Evolutionary conservation across 495 filamentous ascomycete species (phyloP), one percentile per base, ranked within the genome.

Genomic region (Rusavskia elegans): DNA sequence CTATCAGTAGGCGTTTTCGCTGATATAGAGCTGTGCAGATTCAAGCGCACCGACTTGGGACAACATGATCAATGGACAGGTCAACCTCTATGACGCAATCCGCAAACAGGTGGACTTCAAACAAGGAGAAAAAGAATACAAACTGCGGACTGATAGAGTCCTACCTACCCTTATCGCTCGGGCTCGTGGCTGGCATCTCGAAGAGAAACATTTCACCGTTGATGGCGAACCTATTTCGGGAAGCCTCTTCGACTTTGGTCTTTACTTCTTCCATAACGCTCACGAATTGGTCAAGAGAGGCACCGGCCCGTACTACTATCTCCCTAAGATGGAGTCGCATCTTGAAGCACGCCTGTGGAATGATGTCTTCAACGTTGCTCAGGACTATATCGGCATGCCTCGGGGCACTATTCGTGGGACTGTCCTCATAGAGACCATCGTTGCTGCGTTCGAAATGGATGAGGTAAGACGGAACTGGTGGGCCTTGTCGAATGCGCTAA

Each of bases 361-460:
- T 63, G 92, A 99, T 68, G 90, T 81, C 45, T 99, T 99, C 80
- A 96, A 97, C 74, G 76, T 97, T 5, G 81, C 80, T 23, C 92
- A 99, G 73, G 93, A 99, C 71, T 86, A 80, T 69, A 74, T 95
- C 62, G 85, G 83, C 50, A 82, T 99, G 64, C 80, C 80, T 36
- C 80, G 92, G 46, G 93, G 93, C 25, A 96, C 89, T 25, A 95
- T 97, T 69, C 82, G 92, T 59, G 93, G 79, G 55, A 99, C 92
- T 3, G 92, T 99, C 19, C 72, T 99, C 58, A 96, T 99, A 66
- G 92, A 99, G 77, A 99, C 92, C 52, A 97, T 99, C 69, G 73
- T 87, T 23, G 92, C 93, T 30, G 93, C 89, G n/a, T 99, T 99
- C 60, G 93, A 99, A 74, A 99, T 99, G 92, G 92, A 99, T 54